phyloP scores from a whole-genome alignment of 2,329 filamentous ascomycete species.

The Colletotrichum sansevieriae region DNA sequence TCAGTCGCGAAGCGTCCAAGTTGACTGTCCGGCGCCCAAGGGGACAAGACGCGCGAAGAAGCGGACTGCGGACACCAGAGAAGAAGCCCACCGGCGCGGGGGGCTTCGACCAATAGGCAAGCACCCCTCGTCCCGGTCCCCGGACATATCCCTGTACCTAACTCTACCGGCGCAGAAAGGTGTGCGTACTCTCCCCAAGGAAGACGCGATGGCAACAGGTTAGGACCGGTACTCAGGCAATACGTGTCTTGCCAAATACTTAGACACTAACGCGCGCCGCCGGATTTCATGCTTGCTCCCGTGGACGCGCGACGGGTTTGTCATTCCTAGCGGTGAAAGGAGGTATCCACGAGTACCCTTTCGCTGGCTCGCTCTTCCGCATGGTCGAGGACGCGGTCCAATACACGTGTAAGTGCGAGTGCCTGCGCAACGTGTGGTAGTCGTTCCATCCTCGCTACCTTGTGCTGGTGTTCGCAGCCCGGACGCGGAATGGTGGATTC shows the following conservation, averaged over 20 bases:
- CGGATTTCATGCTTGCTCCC: conserved; percentile 19
- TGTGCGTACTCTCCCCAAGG: too few relatives aligned
- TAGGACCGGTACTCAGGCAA: conserved; percentile 19
- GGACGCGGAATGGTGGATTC: not conserved
- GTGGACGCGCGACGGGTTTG: conserved; percentile 12
- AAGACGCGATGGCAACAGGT: not conserved
- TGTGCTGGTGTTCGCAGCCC: conserved; percentile 26
- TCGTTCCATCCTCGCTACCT: conserved; percentile 1
- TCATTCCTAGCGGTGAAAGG: conserved; percentile 29
- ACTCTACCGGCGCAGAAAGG: not conserved
- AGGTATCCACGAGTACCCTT: conserved; percentile 27
- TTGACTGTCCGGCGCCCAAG: not conserved
- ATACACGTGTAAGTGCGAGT: conserved; percentile 15
- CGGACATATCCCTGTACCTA: conserved; percentile 3
- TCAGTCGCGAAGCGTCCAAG: too few relatives aligned
- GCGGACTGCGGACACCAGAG: not conserved
- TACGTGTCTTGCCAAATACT: conserved; percentile 23
- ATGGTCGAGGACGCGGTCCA: conserved; percentile 21
- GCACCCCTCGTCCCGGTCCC: conserved; percentile 22
- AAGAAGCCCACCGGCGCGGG: conserved; percentile 2
- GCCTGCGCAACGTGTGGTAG: conserved; percentile 3
- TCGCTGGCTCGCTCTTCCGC: not conserved
- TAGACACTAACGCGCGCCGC: conserved; percentile 29
- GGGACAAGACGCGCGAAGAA: not conserved
- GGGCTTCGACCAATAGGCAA: conserved; percentile 23